Conservation (phyloP, 129 eudicot species). For the Solidago caesia region DNA sequence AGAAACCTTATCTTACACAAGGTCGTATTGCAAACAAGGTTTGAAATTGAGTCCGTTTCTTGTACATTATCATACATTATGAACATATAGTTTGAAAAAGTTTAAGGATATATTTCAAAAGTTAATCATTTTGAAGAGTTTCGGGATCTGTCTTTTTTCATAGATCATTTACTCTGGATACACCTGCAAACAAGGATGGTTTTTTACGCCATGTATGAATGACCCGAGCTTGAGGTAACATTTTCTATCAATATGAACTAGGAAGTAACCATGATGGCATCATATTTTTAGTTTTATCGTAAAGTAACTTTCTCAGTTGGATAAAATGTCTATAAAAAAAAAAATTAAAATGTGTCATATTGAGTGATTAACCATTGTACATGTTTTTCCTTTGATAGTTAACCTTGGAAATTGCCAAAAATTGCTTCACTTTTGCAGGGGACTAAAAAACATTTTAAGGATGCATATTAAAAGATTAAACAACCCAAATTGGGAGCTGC, state of each 20-base stretch:
- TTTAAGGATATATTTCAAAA: background rate
- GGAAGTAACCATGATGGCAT: background rate
- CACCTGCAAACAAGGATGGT: slow-evolving; percentile 92
- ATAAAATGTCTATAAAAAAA: background rate
- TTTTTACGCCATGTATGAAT: slow-evolving; percentile 73
- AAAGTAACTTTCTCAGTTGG: background rate
- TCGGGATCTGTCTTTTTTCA: background rate
- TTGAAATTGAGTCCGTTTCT: background rate
- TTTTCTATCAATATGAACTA: background rate
- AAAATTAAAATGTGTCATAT: background rate
- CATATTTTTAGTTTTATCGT: slow-evolving; percentile 3
- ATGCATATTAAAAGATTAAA: slow-evolving; percentile 62
- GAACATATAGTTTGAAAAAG: background rate
- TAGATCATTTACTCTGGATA: slow-evolving; percentile 85
- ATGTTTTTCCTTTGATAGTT: background rate
- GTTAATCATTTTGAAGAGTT: background rate
- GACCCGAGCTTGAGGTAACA: slow-evolving; percentile 80
- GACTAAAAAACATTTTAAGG: slow-evolving; percentile 74
- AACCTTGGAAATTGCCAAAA: slow-evolving; percentile 13
- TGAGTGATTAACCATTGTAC: background rate
- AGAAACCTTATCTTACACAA: slow-evolving; percentile 89
- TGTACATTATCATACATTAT: background rate
- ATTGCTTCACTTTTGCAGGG: slow-evolving; percentile 46
- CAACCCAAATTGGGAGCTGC: slow-evolving; percentile 62
- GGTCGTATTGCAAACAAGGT: slow-evolving; percentile 96